Percentiles rank a stretch among this genome's conserved stretches.
Conservation (phyloP, 345 rosid genomes). For the Salix exigua region DNA sequence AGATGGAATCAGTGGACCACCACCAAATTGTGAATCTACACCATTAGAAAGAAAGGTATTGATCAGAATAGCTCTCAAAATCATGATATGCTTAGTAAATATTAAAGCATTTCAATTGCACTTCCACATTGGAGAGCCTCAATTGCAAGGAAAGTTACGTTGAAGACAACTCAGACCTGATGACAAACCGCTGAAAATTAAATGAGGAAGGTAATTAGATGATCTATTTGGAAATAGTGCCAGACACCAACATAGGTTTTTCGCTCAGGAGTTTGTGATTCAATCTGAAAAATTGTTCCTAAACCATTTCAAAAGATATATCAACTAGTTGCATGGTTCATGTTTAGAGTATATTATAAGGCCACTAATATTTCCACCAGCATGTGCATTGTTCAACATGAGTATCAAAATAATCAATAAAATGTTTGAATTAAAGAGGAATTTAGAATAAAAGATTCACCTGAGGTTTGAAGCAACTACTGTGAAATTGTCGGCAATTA, state of each 20-base stretch:
- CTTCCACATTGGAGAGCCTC: conserved; percentile 59
- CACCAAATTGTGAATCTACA: conserved; percentile 55
- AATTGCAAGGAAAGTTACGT: conserved; percentile 52
- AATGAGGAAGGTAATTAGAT: conserved; percentile 6
- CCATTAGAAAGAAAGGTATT: neutral
- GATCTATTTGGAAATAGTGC: neutral
- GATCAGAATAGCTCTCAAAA: neutral
- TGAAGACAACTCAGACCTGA: conserved; percentile 70
- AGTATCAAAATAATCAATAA: neutral
- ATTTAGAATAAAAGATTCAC: conserved; percentile 25
- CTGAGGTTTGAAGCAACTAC: conserved; percentile 36
- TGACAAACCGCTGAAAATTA: conserved; percentile 33
- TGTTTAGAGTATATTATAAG: too few species aligned
- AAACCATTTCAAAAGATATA: too few species aligned
- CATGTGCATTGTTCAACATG: too few species aligned
- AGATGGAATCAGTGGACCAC: conserved; percentile 54
- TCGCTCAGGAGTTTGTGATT: too few species aligned
- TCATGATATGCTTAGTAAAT: too few species aligned
- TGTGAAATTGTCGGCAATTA: conserved; percentile 69
- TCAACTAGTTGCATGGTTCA: too few species aligned
- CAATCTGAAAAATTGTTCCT: too few species aligned
- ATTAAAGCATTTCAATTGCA: neutral
- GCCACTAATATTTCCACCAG: too few species aligned
- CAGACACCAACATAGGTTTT: too few species aligned
- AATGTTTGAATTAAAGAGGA: neutral